Evolutionary conservation across 202 grass and related monocot genomes (phyloP), one percentile per base, ranked within the genome.

Genomic region (Schoenoplectus tabernaemontani): DNA sequence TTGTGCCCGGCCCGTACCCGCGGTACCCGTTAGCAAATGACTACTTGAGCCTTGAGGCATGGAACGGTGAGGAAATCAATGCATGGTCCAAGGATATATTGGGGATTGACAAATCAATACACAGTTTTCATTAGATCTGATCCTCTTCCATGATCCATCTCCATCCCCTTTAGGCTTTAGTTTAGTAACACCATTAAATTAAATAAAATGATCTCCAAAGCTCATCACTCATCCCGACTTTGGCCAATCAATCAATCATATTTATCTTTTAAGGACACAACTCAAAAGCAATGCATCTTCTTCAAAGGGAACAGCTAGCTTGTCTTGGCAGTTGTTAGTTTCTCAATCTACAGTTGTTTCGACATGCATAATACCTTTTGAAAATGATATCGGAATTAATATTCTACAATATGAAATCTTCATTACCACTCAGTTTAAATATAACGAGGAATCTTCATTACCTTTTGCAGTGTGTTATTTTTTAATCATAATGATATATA

Each of bases 91-190:
- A 12, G 53, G 68, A 33, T 37, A 62, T 53, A 33, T 47, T 64
- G 60, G 69, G 82, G 68, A 63, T 77, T 83, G 26, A 77, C 82
- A 83, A 83, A 76, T 77, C n/a, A n/a, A n/a, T 77, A 34, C 13
- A 77, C 42, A 50, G 9, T 54, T 19, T 57, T 77, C 15, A 28
- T 51, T 77, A 30, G 34, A 48, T 72, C 42, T 47, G 23, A 47
- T 28, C 42, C 22, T 72, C 20, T 48, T 17, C 23, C 15, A 32
- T 30, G 13, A 51, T 51, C 48, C 13, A 16, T 0, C 7, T 59
- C 22, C 22, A 23, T 50, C 15, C 26, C 7, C 53, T 64, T 79
- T 61, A 79, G 39, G 1, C n/a, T n/a, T n/a, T n/a, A n/a, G n/a
- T n/a, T n/a, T n/a, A n/a, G n/a, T n/a, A 62, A 63, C 56, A 43